These are phyloP conservation scores for Leccinum barrowsii DNA, from an alignment of 768 basidiomycete genomes.

Conservation along the genomic window DNA sequence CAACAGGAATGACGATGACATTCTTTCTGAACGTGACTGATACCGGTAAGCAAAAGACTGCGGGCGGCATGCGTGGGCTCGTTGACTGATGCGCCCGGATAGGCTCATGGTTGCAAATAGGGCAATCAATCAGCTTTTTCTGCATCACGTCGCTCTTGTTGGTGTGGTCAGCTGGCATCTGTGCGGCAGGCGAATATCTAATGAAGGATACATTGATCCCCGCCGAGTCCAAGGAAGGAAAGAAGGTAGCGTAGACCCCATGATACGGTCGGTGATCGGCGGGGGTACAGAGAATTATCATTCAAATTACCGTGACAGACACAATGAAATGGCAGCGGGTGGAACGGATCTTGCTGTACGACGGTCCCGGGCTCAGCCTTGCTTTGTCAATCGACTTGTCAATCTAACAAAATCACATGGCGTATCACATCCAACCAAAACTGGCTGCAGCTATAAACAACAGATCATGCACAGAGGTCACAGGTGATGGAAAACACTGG, in stretches of 20 bases:
- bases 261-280: constrained; percentile 19
- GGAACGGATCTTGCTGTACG: background rate
- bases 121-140: constrained; percentile 85
- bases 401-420: background rate
- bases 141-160: constrained; percentile 77
- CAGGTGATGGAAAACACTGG: background rate
- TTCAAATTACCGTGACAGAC: background rate
- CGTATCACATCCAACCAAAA: background rate
- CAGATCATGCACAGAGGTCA: background rate
- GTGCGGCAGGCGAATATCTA: constrained; percentile 66
- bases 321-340: background rate
- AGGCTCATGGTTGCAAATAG: constrained; percentile 89
- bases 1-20: constrained; percentile 70
- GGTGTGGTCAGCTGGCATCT: constrained; percentile 76
- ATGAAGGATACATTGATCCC: constrained; percentile 42
- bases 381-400: background rate
- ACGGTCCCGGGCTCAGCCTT: background rate
- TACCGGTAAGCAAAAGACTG: constrained; percentile 46
- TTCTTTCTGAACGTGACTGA: constrained; percentile 86
- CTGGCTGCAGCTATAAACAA: background rate
- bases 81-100: constrained; percentile 7
- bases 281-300: background rate
- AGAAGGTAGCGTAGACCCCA: constrained; percentile 23
- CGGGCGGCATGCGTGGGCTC: background rate
- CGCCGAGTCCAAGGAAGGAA: constrained; percentile 12